phyloP scores from a whole-genome alignment of 768 basidiomycete genomes.

The Gloeophyllum trabeum region DNA sequence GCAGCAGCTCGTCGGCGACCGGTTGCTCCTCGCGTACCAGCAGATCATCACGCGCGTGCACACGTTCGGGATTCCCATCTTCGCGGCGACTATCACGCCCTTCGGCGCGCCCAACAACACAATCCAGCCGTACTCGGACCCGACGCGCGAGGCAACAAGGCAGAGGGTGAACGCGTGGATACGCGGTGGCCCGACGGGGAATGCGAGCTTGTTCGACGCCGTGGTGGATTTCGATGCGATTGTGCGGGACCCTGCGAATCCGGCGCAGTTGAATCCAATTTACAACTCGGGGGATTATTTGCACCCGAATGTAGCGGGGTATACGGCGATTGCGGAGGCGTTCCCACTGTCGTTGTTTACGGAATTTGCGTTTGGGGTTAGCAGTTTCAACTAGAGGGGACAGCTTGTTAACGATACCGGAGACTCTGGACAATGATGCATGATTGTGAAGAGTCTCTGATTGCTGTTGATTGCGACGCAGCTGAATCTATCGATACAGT shows the following conservation, averaged over 20 bases:
- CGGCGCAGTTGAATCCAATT: constrained; percentile 22
- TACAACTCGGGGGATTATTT: constrained; percentile 36
- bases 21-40: constrained; percentile 30
- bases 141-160: constrained; percentile 27
- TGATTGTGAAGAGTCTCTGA: too few relatives aligned
- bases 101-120: constrained; percentile 23
- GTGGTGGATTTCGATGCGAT: constrained; percentile 36
- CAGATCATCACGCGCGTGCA: constrained; percentile 33
- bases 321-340: constrained; percentile 27
- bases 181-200: constrained; percentile 25
- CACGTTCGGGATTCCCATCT: constrained; percentile 29
- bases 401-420: too few relatives aligned
- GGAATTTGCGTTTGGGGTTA: constrained; percentile 15
- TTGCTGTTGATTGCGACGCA: too few relatives aligned
- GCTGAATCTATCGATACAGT: too few relatives aligned
- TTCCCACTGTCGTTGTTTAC: constrained; percentile 30
- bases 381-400: constrained; percentile 6
- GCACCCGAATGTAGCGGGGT: constrained; percentile 36
- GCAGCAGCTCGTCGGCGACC: constrained; percentile 26
- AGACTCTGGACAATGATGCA: too few relatives aligned
- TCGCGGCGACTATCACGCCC: constrained; percentile 40
- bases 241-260: constrained; percentile 24
- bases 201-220: constrained; percentile 30
- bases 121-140: constrained; percentile 25
- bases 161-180: constrained; percentile 33